A percentile compares a stretch with the other conserved stretches of the same genome.
phyloP scores from a whole-genome alignment of 441 rosid genomes.

The Jatropha podagrica region DNA sequence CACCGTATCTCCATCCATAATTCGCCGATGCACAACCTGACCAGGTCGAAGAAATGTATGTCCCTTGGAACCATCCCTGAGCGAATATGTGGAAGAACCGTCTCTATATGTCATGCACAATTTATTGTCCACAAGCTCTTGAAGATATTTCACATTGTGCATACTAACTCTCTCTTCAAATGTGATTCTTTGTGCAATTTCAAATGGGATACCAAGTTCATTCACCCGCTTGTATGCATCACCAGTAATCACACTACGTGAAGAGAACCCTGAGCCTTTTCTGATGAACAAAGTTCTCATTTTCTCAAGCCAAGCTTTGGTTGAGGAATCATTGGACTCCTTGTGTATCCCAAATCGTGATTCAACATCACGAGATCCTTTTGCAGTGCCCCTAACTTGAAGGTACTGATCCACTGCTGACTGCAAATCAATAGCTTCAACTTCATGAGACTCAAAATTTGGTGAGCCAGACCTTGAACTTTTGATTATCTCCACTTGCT shows the following conservation, averaged over 20 bases:
- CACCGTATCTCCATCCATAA: slow-evolving; percentile 93
- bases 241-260: slow-evolving; percentile 97
- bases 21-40: slow-evolving; percentile 82
- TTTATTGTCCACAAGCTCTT: slow-evolving; percentile 73
- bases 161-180: slow-evolving; percentile 84
- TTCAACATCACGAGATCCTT: slow-evolving; percentile 61
- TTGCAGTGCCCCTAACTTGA: slow-evolving; percentile 79
- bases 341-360: slow-evolving; percentile 56
- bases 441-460: slow-evolving; percentile 79
- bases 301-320: slow-evolving; percentile 93
- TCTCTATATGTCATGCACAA: slow-evolving; percentile 72
- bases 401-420: slow-evolving; percentile 70
- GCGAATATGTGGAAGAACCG: slow-evolving; percentile 75
- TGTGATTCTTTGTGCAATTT: slow-evolving; percentile 84
- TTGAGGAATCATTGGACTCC: slow-evolving; percentile 57
- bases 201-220: slow-evolving; percentile 83
- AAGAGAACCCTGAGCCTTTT: slow-evolving; percentile 95
- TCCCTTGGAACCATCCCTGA: slow-evolving; percentile 91
- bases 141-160: slow-evolving; percentile 64
- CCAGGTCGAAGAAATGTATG: slow-evolving; percentile 80
- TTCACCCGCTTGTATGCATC: slow-evolving; percentile 77
- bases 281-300: slow-evolving; percentile 84
- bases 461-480: slow-evolving; percentile 81
- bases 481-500: slow-evolving; percentile 60
- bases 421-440: slow-evolving; percentile 75